phyloP scores from a whole-genome alignment of 305 asterid species.

The Fraxinus dipetala region DNA sequence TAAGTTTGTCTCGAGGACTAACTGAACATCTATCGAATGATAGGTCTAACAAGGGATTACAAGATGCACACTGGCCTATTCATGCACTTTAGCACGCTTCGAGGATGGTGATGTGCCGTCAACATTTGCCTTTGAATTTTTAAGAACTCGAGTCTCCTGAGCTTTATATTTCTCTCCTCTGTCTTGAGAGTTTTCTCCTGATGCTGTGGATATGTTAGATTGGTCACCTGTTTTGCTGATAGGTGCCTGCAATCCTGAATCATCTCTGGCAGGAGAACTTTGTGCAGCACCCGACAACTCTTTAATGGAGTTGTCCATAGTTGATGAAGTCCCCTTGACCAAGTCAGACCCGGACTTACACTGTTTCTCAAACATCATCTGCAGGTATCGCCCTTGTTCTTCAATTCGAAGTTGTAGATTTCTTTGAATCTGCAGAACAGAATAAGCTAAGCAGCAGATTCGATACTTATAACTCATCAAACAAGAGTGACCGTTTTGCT shows the following conservation, averaged over 20 bases:
- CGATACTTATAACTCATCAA: neutral
- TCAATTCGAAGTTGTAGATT: conserved; percentile 84
- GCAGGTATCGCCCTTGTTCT: conserved; percentile 80
- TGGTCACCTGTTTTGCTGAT: conserved; percentile 26
- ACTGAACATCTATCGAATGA: neutral
- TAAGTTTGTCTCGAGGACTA: conserved; percentile 13
- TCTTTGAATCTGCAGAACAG: conserved; percentile 71
- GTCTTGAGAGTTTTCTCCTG: conserved; percentile 28
- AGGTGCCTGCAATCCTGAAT: conserved; percentile 24
- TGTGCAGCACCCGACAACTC: conserved; percentile 33
- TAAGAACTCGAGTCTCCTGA: conserved; percentile 27
- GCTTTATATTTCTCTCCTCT: conserved; percentile 21
- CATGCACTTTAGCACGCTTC: conserved; percentile 60
- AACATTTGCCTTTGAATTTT: conserved; percentile 31
- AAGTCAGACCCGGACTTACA: conserved; percentile 52
- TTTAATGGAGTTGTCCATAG: conserved; percentile 38
- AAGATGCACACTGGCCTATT: conserved; percentile 20
- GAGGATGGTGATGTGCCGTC: conserved; percentile 39
- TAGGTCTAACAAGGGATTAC: neutral
- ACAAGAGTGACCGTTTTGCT: neutral
- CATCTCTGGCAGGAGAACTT: conserved; percentile 34
- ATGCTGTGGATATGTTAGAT: conserved; percentile 16
- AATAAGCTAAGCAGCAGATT: neutral
- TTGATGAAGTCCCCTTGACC: conserved; percentile 48
- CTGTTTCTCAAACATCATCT: conserved; percentile 88